Percentiles rank a stretch among this genome's conserved stretches.
Evolutionary conservation across 2,329 filamentous ascomycete species (phyloP).

Genomic region (Ramularia collo-cygni): DNA sequence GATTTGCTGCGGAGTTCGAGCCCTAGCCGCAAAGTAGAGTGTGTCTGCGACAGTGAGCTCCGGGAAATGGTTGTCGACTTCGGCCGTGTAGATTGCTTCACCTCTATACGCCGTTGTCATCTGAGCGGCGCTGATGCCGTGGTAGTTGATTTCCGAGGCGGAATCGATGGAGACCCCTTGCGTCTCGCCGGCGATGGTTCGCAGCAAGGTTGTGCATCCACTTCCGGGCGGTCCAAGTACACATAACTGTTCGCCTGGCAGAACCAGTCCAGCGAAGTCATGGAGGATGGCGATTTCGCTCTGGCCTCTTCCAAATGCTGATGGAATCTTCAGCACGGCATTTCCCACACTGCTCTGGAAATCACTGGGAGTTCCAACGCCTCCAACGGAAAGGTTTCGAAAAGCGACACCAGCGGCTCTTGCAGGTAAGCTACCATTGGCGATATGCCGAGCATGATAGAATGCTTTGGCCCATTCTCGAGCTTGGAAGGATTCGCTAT

Average conservation of each 20-base stretch:
- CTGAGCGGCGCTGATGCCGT: slow-evolving; percentile 63
- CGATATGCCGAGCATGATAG: too few relatives aligned
- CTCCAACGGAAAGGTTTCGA: too few relatives aligned
- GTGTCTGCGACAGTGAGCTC: slow-evolving; percentile 72
- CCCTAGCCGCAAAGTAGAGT: slow-evolving; percentile 66
- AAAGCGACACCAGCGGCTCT: too few relatives aligned
- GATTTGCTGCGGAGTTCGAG: slow-evolving; percentile 56
- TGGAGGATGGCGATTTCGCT: slow-evolving; percentile 60
- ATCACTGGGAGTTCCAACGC: too few relatives aligned
- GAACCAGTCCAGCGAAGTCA: slow-evolving; percentile 61
- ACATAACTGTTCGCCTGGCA: slow-evolving; percentile 67
- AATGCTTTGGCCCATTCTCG: too few relatives aligned
- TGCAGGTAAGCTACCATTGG: too few relatives aligned
- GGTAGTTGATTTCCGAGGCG: slow-evolving; percentile 71
- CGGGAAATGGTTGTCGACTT: slow-evolving; percentile 76
- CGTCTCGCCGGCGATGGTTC: slow-evolving; percentile 75
- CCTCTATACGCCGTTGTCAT: slow-evolving; percentile 75
- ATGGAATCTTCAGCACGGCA: too few relatives aligned
- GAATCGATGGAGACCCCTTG: slow-evolving; percentile 70
- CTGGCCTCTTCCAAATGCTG: too few relatives aligned
- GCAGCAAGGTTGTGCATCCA: slow-evolving; percentile 77
- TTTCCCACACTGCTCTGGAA: too few relatives aligned
- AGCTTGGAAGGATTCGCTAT: too few relatives aligned
- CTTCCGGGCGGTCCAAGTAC: slow-evolving; percentile 62
- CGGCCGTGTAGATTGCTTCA: slow-evolving; percentile 80